These are phyloP conservation scores for Pyrenula massariospora DNA, from an alignment of 495 filamentous ascomycete genomes.

Conservation along the genomic window DNA sequence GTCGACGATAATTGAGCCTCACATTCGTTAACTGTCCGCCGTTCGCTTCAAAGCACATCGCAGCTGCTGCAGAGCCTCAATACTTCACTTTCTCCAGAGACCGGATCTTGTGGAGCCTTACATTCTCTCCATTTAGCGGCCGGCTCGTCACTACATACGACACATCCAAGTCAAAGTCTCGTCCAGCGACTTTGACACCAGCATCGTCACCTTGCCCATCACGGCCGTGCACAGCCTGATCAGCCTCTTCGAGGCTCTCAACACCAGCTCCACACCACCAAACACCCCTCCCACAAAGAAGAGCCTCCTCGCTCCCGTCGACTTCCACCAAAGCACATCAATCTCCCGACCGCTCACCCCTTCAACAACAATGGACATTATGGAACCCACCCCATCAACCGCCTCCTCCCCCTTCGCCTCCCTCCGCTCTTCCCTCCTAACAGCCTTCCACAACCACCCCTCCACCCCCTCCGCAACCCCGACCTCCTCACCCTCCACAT, in stretches of 20 bases:
- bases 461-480: slow-evolving; percentile 11
- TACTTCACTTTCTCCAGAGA: background rate
- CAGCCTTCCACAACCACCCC: slow-evolving; percentile 5
- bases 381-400: slow-evolving; percentile 1
- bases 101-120: background rate
- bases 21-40: background rate
- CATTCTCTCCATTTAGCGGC: background rate
- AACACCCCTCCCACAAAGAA: slow-evolving; percentile 4
- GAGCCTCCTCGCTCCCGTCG: background rate
- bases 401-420: slow-evolving; percentile 6
- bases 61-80: background rate
- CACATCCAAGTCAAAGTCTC: too few species aligned
- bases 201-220: background rate
- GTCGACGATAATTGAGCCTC: background rate
- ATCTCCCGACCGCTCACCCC: slow-evolving; percentile 2
- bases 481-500: slow-evolving; percentile 15
- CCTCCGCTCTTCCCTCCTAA: slow-evolving; percentile 9
- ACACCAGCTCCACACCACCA: background rate
- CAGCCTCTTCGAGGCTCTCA: background rate
- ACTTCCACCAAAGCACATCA: background rate
- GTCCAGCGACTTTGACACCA: too few species aligned
- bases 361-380: background rate
- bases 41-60: background rate
- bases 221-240: background rate
- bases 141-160: background rate